Evolutionary conservation across 768 basidiomycete species (phyloP).

Genomic region (Fistulinella prunicolor): DNA sequence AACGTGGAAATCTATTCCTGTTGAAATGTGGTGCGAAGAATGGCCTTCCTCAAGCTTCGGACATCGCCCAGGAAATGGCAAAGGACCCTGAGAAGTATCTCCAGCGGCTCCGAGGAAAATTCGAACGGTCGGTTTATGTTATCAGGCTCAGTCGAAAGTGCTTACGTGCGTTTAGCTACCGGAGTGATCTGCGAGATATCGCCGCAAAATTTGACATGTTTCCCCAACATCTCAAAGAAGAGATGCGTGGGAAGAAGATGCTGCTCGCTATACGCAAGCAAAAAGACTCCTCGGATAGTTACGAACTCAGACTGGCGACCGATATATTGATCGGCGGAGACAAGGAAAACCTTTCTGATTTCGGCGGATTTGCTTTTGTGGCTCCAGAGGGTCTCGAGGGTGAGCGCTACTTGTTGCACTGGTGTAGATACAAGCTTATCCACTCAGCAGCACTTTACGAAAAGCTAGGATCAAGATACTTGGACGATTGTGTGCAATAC

Average conservation of each 20-base stretch:
- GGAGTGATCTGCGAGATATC: neutral
- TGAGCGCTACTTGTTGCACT: neutral
- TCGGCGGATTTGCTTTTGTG: neutral
- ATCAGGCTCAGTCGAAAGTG: neutral
- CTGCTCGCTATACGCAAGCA: neutral
- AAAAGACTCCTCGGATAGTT: neutral
- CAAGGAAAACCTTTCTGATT: neutral
- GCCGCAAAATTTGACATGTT: neutral
- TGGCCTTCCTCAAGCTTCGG: neutral
- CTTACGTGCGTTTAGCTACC: neutral
- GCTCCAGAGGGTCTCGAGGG: neutral
- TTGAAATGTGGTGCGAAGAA: neutral
- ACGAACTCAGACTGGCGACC: neutral
- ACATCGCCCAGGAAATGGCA: neutral
- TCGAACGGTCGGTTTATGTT: neutral
- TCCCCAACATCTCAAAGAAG: neutral
- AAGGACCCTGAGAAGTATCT: neutral
- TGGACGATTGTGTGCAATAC: neutral
- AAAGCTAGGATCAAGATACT: neutral
- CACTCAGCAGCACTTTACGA: neutral
- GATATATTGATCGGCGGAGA: neutral
- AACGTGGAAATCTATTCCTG: neutral
- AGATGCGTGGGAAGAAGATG: neutral
- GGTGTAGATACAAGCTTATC: neutral
- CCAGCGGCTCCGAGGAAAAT: neutral